These are phyloP conservation scores for Fusarium sp. DNA, from an alignment of 2,329 filamentous ascomycete species.

Conservation along the genomic window DNA sequence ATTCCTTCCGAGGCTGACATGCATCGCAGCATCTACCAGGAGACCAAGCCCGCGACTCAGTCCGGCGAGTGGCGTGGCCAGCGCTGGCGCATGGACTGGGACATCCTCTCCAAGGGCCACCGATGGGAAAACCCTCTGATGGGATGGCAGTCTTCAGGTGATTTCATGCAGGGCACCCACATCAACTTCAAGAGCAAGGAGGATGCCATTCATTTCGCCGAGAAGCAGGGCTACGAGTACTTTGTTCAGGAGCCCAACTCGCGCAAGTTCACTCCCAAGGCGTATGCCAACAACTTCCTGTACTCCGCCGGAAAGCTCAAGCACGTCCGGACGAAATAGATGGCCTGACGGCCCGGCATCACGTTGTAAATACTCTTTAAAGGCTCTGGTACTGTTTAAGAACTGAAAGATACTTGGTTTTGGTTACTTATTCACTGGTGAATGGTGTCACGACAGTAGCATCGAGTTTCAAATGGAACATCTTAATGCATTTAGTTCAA, in stretches of 20 bases:
- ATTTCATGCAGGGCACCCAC: slow-evolving; percentile 94
- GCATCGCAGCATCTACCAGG: slow-evolving; percentile 83
- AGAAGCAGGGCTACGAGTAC: slow-evolving; percentile 99
- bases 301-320: slow-evolving; percentile 90
- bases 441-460: neutral
- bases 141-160: slow-evolving; percentile 97
- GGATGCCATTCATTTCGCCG: slow-evolving; percentile 92
- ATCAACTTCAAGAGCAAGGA: slow-evolving; percentile 93
- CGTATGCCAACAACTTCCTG: slow-evolving; percentile 96
- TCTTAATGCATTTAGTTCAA: neutral
- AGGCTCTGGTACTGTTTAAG: slow-evolving; percentile 27
- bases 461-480: neutral
- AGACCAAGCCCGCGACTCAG: slow-evolving; percentile 94
- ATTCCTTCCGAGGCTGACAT: slow-evolving; percentile 16
- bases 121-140: slow-evolving; percentile 99
- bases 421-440: neutral
- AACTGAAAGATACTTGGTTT: neutral
- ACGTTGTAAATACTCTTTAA: slow-evolving; percentile 48
- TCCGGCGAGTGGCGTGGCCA: slow-evolving; percentile 88
- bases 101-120: slow-evolving; percentile 90
- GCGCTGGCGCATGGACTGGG: slow-evolving; percentile 99
- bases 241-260: slow-evolving; percentile 97
- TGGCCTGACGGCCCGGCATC: slow-evolving; percentile 15
- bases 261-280: slow-evolving; percentile 86
- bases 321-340: slow-evolving; percentile 83